Conservation (phyloP, 768 basidiomycete genomes). For the Lactifluus pinguis region DNA sequence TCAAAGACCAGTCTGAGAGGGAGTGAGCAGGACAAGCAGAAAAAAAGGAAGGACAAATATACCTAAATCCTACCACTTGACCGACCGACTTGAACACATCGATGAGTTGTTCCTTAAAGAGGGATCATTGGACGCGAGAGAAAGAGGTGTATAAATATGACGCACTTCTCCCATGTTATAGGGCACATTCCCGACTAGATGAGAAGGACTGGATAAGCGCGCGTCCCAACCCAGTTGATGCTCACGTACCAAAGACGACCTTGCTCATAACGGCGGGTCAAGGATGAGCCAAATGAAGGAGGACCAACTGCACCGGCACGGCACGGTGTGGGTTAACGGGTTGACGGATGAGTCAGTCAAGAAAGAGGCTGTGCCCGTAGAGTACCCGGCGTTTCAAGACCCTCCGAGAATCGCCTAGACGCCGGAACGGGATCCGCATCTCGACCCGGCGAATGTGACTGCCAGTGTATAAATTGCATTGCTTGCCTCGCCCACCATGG, state of each 20-base stretch:
- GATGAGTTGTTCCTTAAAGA: conserved; percentile 62
- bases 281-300: not conserved
- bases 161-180: conserved; percentile 78
- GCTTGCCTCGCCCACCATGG: not conserved
- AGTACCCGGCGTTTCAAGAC: no score
- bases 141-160: not conserved
- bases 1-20: conserved; percentile 71
- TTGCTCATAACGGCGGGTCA: conserved; percentile 44
- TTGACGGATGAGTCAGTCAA: not conserved
- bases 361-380: no score
- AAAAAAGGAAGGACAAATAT: not conserved
- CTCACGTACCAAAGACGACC: conserved; percentile 54
- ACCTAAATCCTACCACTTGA: conserved; percentile 86
- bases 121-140: not conserved
- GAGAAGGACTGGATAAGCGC: not conserved
- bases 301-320: not conserved
- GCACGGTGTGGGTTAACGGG: not conserved
- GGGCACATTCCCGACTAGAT: conserved; percentile 78
- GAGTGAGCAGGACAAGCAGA: not conserved
- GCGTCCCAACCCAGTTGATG: not conserved
- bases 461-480: not conserved
- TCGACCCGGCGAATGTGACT: no score
- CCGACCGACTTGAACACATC: conserved; percentile 86
- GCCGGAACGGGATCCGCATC: no score
- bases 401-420: no score